Base-by-base conservation (phyloP, 495 filamentous ascomycete genomes). In the Beverwykella pulmonaria region DNA sequence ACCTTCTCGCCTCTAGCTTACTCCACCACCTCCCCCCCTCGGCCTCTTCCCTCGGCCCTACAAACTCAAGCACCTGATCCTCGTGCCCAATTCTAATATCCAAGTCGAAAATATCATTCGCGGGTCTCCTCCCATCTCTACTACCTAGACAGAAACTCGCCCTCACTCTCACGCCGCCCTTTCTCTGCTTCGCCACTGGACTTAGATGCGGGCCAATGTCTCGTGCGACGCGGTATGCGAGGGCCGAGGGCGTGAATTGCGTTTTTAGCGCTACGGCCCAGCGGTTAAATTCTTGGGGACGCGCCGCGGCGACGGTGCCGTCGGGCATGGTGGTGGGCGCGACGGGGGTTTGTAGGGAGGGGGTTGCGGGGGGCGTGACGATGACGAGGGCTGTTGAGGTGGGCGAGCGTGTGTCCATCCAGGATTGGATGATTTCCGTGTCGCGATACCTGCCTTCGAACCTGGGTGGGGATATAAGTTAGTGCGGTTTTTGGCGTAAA, bases 41-140 rank as follows among this genome's bases (percentile, higher is more conserved):
- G 14, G 67, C 54, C 67, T 75, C 75, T 65, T 75, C 74, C 52
- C 74, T 67, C 53, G 75, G 75, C 23, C 74, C 72, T 48, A 71
- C 58, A 65, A 75, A 75, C 44, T 67, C 71, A 6, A 74, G 29
- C 54, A 74, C 72, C 54, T 67, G 59, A 50, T 69, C 61, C 23
- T 56, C 65, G 48, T 46, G 67, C 12, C 71, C 74, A 52, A 77
- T 60, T 12, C 54, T 19, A 15, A 77, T 26, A 65, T 77, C 74
- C 23, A 76, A 36, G 52, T 77, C 75, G 34, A 74, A 77, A 29
- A 76, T 76, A 60, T 73, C 74, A 10, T 56, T 53, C 1, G 39
- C 60, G 8, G 15, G 55, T 23, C 32, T 12, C 19, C 23, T 15
- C 1, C n/a, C 34, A 8, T 29, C 39, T 17, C 34, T 36, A 12